Percentiles rank a stretch among this genome's conserved stretches.
These are phyloP conservation scores for Leccinum imitatum DNA, from an alignment of 768 basidiomycete species.

Conservation along the genomic window DNA sequence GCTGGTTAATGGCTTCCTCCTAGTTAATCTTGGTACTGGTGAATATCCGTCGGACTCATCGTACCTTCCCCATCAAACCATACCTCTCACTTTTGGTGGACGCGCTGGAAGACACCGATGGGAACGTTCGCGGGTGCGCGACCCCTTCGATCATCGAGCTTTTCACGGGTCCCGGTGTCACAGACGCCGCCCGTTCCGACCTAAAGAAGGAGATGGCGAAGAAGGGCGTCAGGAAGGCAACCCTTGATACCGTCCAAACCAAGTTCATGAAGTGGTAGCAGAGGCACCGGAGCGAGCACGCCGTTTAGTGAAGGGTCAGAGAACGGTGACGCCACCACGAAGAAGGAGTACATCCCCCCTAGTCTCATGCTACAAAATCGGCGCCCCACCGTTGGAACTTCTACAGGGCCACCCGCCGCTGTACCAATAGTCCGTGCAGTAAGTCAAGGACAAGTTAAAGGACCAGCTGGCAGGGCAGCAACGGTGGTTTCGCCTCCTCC, in stretches of 20 bases:
- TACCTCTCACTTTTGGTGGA: slow-evolving; percentile 81
- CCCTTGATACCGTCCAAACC: slow-evolving; percentile 75
- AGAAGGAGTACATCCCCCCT: slow-evolving; percentile 72
- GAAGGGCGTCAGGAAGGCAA: slow-evolving; percentile 84
- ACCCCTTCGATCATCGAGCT: slow-evolving; percentile 78
- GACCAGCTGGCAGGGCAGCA: slow-evolving; percentile 63
- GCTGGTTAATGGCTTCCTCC: slow-evolving; percentile 3
- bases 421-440: slow-evolving; percentile 40
- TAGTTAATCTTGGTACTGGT: slow-evolving; percentile 69
- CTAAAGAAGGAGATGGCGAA: slow-evolving; percentile 89
- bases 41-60: slow-evolving; percentile 67
- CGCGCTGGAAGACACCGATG: slow-evolving; percentile 86
- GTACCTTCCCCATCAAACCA: slow-evolving; percentile 75
- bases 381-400: slow-evolving; percentile 44
- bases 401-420: slow-evolving; percentile 26
- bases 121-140: slow-evolving; percentile 85
- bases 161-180: slow-evolving; percentile 80
- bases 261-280: slow-evolving; percentile 39
- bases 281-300: slow-evolving; percentile 40
- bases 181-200: slow-evolving; percentile 86
- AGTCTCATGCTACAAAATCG: slow-evolving; percentile 60
- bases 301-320: slow-evolving; percentile 61
- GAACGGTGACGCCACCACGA: slow-evolving; percentile 36
- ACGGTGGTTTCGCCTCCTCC: slow-evolving; percentile 41
- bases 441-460: slow-evolving; percentile 51